Evolutionary conservation across 495 filamentous ascomycete genomes (phyloP).

Genomic region (Talaromyces adpressus): DNA sequence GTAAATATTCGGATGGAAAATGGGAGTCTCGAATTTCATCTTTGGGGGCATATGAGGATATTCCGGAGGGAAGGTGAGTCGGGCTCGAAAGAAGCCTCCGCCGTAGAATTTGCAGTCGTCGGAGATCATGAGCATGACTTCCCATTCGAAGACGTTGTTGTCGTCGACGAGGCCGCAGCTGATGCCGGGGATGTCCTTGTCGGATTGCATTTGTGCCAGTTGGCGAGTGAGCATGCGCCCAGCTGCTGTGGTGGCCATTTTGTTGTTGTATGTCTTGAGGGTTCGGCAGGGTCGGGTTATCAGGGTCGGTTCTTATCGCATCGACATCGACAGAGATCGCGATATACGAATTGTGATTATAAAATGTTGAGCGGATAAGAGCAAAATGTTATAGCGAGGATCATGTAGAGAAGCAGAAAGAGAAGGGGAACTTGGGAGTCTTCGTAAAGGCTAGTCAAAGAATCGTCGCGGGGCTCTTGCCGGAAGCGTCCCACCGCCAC

Average conservation of each 20-base stretch:
- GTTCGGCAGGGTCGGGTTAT: neutral
- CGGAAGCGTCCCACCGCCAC: conserved; percentile 7
- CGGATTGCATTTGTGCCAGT: conserved; percentile 87
- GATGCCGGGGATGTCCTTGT: conserved; percentile 88
- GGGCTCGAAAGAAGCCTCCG: conserved; percentile 84
- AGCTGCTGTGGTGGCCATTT: conserved; percentile 49
- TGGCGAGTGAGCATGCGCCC: conserved; percentile 77
- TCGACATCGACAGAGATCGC: neutral
- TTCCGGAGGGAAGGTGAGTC: conserved; percentile 68
- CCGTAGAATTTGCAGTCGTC: conserved; percentile 96
- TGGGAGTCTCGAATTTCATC: conserved; percentile 79
- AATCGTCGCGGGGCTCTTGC: neutral
- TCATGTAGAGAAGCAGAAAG: neutral
- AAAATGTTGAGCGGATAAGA: too few relatives aligned
- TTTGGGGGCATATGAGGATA: conserved; percentile 89
- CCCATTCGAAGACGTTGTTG: conserved; percentile 96
- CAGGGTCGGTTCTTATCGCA: neutral
- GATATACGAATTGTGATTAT: neutral
- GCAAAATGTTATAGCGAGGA: too few relatives aligned
- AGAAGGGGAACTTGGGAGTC: neutral
- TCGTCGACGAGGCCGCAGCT: conserved; percentile 80
- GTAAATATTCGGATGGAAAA: conserved; percentile 98
- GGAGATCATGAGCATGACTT: conserved; percentile 97
- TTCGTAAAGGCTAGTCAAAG: neutral
- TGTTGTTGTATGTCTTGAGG: conserved; percentile 8